Conservation (phyloP, 2,329 filamentous ascomycete genomes). For the Chrysoporthe austroafricana region DNA sequence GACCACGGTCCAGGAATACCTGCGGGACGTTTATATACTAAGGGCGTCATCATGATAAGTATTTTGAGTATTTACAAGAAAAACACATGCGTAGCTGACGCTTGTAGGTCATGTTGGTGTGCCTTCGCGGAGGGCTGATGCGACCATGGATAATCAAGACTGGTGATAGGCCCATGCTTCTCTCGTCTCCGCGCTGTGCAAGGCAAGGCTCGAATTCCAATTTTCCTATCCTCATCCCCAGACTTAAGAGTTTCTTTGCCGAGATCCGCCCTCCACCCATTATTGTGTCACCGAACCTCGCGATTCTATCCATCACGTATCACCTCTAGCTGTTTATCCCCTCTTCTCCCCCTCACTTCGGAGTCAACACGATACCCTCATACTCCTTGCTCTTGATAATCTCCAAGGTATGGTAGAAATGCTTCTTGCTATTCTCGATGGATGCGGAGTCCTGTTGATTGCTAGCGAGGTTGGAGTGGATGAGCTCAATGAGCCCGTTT, state of each 20-base stretch:
- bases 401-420: constrained; percentile 93
- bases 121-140: background rate
- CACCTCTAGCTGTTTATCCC: background rate
- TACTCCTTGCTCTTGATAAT: constrained; percentile 92
- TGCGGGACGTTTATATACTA: background rate
- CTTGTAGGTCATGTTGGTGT: constrained; percentile 10
- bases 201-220: background rate
- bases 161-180: background rate
- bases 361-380: constrained; percentile 82
- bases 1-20: background rate
- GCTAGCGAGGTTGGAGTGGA: constrained; percentile 91
- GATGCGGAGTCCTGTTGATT: constrained; percentile 80
- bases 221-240: background rate
- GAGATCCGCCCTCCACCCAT: background rate
- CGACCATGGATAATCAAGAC: background rate
- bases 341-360: constrained; percentile 42
- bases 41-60: background rate
- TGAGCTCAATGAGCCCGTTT: constrained; percentile 96
- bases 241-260: background rate
- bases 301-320: background rate
- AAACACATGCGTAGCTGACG: constrained; percentile 13
- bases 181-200: background rate
- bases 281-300: background rate
- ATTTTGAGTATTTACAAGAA: constrained; percentile 21
- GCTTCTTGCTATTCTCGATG: constrained; percentile 86